Conservation (phyloP, 2,329 filamentous ascomycete genomes). For the Botrytis tulipae region DNA sequence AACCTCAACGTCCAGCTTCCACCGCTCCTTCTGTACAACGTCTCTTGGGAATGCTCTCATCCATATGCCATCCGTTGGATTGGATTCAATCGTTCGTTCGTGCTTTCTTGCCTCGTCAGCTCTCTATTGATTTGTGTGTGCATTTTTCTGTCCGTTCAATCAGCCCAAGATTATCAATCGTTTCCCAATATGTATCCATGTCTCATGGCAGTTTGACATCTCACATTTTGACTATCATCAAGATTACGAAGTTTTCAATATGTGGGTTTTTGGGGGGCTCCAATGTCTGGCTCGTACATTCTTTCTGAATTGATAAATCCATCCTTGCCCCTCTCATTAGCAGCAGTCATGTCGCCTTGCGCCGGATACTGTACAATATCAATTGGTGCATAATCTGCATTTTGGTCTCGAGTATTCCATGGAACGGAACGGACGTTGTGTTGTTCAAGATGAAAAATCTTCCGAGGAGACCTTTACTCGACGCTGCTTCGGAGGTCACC, state of each 20-base stretch:
- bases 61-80: not conserved
- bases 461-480: not conserved
- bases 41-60: not conserved
- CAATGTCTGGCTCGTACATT: not conserved
- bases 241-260: not conserved
- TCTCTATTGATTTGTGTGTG: not conserved
- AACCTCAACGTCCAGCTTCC: conserved; percentile 15
- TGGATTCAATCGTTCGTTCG: not conserved
- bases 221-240: not conserved
- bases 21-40: conserved; percentile 13
- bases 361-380: not conserved
- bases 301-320: not conserved
- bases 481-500: conserved; percentile 7
- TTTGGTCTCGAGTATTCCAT: conserved; percentile 9
- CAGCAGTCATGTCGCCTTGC: not conserved
- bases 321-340: not conserved
- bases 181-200: not conserved
- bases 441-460: not conserved
- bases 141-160: not conserved
- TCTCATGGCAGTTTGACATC: conserved; percentile 8
- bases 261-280: not conserved
- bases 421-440: conserved; percentile 16
- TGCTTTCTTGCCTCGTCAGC: not conserved
- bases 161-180: not conserved
- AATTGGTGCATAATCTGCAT: conserved; percentile 10